Percentiles rank a stretch among this genome's conserved stretches.
These are phyloP conservation scores for Mycosphaerella sp. DNA, from an alignment of 2,329 filamentous ascomycete species.

Conservation along the genomic window DNA sequence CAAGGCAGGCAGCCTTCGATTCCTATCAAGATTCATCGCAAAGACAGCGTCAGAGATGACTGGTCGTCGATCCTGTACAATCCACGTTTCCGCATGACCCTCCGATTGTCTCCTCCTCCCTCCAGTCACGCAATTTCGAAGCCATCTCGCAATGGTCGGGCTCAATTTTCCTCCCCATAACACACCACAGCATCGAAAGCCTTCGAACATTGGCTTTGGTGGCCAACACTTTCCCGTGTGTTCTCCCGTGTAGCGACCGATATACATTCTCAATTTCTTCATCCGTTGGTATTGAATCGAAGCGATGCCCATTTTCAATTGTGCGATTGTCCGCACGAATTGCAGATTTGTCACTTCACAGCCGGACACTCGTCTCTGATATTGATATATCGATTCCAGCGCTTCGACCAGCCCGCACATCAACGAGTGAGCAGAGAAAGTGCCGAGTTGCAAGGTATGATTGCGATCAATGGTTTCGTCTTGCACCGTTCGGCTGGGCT, in stretches of 20 bases:
- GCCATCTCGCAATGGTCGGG: not conserved
- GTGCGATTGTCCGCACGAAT: not conserved
- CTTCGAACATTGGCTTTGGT: not conserved
- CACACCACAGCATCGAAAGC: not conserved
- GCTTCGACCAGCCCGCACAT: not conserved
- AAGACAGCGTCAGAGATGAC: not conserved
- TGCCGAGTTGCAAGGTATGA: not conserved
- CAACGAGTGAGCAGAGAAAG: not conserved
- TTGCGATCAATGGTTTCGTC: not conserved
- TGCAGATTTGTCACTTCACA: not conserved
- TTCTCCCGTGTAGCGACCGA: not conserved
- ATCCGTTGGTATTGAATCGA: not conserved
- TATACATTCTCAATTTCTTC: not conserved
- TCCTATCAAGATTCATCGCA: not conserved
- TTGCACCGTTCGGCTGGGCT: not conserved
- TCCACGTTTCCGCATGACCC: not conserved
- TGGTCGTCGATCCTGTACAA: too few relatives aligned
- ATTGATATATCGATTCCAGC: not conserved
- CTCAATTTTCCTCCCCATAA: not conserved
- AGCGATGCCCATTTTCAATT: not conserved
- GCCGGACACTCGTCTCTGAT: not conserved
- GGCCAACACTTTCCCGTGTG: not conserved
- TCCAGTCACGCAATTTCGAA: not conserved
- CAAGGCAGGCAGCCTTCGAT: not conserved
- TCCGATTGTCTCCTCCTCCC: not conserved